Evolutionary conservation across 108 stramenopile species (phyloP), one percentile per base, ranked within the genome.

Genomic region (Chaetoceros muelleri): DNA sequence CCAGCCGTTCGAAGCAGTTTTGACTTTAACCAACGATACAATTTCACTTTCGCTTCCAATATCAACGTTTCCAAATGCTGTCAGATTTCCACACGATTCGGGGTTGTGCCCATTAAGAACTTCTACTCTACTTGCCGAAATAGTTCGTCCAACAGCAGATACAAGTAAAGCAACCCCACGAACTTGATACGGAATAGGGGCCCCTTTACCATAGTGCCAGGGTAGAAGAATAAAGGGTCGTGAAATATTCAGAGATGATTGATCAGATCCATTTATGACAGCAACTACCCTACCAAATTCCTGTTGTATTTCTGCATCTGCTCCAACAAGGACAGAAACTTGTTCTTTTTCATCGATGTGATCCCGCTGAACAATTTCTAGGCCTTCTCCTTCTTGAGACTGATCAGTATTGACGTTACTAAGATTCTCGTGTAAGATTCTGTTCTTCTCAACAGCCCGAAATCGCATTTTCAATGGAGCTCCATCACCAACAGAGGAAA

Each of bases 281-380:
- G 71, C 85, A 51, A 86, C 62, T 28, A 86, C 65, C 8, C 85
- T 62, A 8, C 81, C 77, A 65, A 86, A 83, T 44, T 80, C 85
- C 52, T 86, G 81, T 47, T 81, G 81, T 53, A 58, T 60, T 68
- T 85, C 84, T 19, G 60, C 64, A 30, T 74, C 71, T 5, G 70
- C 71, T 1, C 73, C 78, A 27, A 79, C 70, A 21, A 79, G 61
- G 25, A 81, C 54, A 23, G 73, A 65, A 25, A 62, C 79, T 18
- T 66, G 49, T 44, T 71, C 78, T 28, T 58, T 73, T n/a, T 47
- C 62, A 30, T 64, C 67, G 34, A 48, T 46, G 2, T 62, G 47
- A 13, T 27, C 48, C 13, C 23, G 18, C 44, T 27, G 31, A 22
- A 60, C 44, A 18, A 53, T 8, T 24, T 29, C 44, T 22, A 28